Percentiles rank a stretch among this genome's conserved stretches.
Conservation (phyloP, 805 yeast species). For the Yarrowia yakushimensis region DNA sequence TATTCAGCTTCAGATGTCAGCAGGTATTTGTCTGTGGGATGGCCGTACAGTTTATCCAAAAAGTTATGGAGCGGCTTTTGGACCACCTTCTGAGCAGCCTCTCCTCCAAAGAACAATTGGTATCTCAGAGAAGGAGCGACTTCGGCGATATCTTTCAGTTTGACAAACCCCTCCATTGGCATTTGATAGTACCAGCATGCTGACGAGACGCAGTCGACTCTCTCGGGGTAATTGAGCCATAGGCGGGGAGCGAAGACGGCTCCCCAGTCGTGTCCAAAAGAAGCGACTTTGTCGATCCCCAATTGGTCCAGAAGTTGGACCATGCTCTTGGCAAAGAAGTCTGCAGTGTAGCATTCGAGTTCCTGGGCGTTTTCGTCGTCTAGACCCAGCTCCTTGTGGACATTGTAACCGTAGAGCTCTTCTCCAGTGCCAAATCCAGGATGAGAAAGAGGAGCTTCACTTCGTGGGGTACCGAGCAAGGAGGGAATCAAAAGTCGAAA, state of each 20-base stretch:
- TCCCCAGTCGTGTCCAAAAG: slow-evolving; percentile 23
- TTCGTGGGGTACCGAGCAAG: slow-evolving; percentile 10
- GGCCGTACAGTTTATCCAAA: background rate
- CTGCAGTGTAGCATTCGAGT: background rate
- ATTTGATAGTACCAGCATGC: slow-evolving; percentile 21
- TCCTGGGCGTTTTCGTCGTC: background rate
- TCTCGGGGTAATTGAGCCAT: slow-evolving; percentile 13
- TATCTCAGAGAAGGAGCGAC: background rate
- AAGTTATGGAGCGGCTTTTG: background rate
- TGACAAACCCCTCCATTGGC: slow-evolving; percentile 5
- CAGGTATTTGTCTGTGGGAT: background rate
- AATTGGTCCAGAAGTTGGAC: background rate
- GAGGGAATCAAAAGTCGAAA: slow-evolving; percentile 4
- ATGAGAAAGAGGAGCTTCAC: slow-evolving; percentile 10
- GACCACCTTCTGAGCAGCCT: background rate
- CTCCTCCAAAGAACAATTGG: slow-evolving; percentile 18
- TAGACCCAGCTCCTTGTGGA: slow-evolving; percentile 4
- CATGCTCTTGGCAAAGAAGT: slow-evolving; percentile 12
- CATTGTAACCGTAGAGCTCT: background rate
- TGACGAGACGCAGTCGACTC: slow-evolving; percentile 7
- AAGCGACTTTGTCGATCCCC: background rate
- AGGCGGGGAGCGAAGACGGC: background rate
- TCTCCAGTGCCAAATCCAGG: background rate
- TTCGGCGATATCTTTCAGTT: background rate
- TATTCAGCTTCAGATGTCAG: background rate